Base-by-base conservation (phyloP, 2,329 filamentous ascomycete genomes). In the Apiospora saccharicola region DNA sequence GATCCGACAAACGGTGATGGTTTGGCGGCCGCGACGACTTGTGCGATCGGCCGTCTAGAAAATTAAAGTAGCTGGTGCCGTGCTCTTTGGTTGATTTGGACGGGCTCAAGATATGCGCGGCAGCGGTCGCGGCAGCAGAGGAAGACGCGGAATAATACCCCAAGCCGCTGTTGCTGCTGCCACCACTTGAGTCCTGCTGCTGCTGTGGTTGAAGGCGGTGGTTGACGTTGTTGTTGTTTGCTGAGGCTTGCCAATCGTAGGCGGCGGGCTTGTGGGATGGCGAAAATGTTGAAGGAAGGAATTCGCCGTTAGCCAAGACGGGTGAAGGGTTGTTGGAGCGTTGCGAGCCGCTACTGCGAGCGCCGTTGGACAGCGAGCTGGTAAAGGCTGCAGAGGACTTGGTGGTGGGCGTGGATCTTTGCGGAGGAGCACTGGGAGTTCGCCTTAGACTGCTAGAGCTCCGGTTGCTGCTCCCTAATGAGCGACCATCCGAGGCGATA, bases 401-500 rank as follows among this genome's bases (percentile, higher is more conserved):
- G 68, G 71, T 53, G 49, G 71, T 73, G 72, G 76, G 74, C 71
- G 75, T 73, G 67, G 75, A 73, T 73, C 75, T 76, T 73, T 79
- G 78, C 78, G 84, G 84, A 79, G 89, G 89, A 83, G 88, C 88
- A 81, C 88, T 90, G 76, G 90, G 89, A 79, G 88, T 86, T 80
- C 89, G 87, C 80, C 85, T 87, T 80, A 91, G 85, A 81, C 88
- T 91, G 78, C 88, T 86, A 76, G 89, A 90, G 87, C 89, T 91
- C 82, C 87, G 86, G 85, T 90, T 88, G 41, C 57, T 68, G 85
- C 88, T 90, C 82, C 86, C 85, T 77, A 91, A 82, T 76, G 88
- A 90, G 51, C 41, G 69, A 41, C 51, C 43, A 51, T 70, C 67
- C 57, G 57, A 64, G 57, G 57, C 57, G 57, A 64, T 64, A 22